Percentiles rank a stretch among this genome's conserved stretches.
Conservation (phyloP, 2,329 filamentous ascomycete genomes). For the Harringtonia lauricola region DNA sequence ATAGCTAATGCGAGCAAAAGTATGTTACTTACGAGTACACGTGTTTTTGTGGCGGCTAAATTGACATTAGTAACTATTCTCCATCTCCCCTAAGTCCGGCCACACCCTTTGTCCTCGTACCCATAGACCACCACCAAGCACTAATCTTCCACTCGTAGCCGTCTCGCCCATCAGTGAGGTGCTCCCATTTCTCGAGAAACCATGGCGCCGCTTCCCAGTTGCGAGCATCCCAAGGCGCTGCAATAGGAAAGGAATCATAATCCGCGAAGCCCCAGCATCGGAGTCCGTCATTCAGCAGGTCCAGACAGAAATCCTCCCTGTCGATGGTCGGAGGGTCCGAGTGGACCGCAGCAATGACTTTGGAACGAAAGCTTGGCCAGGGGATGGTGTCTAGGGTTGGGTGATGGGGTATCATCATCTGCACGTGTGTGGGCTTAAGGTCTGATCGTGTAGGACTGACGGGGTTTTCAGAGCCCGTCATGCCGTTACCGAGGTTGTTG, state of each 20-base stretch:
- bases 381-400: constrained; percentile 5
- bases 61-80: too few species aligned
- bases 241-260: not conserved
- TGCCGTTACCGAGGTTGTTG: not conserved
- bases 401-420: constrained; percentile 3
- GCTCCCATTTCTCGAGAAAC: constrained; percentile 17
- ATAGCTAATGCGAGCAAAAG: not conserved
- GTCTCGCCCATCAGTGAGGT: constrained; percentile 14
- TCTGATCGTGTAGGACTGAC: not conserved
- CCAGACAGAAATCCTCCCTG: constrained; percentile 7
- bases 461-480: not conserved
- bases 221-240: constrained; percentile 21
- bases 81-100: too few species aligned
- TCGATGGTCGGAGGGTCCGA: constrained; percentile 3
- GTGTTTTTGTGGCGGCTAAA: too few species aligned
- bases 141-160: constrained; percentile 16
- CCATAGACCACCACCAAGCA: constrained; percentile 15
- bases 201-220: constrained; percentile 18
- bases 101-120: not conserved
- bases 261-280: constrained; percentile 5
- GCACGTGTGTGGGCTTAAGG: constrained; percentile 4
- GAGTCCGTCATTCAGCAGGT: constrained; percentile 4
- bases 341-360: constrained; percentile 1
- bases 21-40: not conserved
- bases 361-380: constrained; percentile 5